Percentiles rank a stretch among this genome's conserved stretches.
phyloP scores from a whole-genome alignment of 2,329 filamentous ascomycete genomes.

The Penicillium capsulatum region DNA sequence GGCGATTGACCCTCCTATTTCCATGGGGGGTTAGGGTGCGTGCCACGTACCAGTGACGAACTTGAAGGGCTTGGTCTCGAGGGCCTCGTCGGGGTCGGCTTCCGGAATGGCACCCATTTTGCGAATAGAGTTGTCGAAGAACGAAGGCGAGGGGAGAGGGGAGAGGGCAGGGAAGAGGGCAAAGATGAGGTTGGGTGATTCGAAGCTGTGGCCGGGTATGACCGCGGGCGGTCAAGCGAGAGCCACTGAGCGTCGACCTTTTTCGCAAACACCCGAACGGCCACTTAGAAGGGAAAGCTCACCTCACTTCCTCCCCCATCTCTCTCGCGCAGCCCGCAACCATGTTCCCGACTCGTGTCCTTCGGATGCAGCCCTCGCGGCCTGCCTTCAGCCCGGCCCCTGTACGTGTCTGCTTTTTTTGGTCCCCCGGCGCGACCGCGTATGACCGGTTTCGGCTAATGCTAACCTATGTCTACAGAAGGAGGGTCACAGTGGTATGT shows the following conservation, averaged over 20 bases:
- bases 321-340: conserved; percentile 34
- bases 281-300: conserved; percentile 12
- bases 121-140: conserved; percentile 35
- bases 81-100: conserved; percentile 64
- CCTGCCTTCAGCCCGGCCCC: conserved; percentile 58
- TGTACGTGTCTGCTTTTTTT: conserved; percentile 58
- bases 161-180: conserved; percentile 23
- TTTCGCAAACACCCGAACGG: conserved; percentile 35
- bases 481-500: conserved; percentile 60
- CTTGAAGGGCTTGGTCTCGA: conserved; percentile 99
- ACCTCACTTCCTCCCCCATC: conserved; percentile 9
- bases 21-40: conserved; percentile 18
- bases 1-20: conserved; percentile 24
- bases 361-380: conserved; percentile 57
- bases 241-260: conserved; percentile 31
- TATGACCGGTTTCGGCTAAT: conserved; percentile 21
- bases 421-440: conserved; percentile 13
- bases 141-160: conserved; percentile 21
- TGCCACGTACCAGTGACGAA: conserved; percentile 95
- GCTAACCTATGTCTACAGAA: conserved; percentile 52
- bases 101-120: conserved; percentile 76
- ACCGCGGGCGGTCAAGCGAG: conserved; percentile 40
- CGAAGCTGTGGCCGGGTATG: conserved; percentile 36
- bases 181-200: conserved; percentile 29
- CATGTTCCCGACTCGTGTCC: conserved; percentile 63